Base-by-base conservation (phyloP, 306 rosid species). In the Lotus japonicus region DNA sequence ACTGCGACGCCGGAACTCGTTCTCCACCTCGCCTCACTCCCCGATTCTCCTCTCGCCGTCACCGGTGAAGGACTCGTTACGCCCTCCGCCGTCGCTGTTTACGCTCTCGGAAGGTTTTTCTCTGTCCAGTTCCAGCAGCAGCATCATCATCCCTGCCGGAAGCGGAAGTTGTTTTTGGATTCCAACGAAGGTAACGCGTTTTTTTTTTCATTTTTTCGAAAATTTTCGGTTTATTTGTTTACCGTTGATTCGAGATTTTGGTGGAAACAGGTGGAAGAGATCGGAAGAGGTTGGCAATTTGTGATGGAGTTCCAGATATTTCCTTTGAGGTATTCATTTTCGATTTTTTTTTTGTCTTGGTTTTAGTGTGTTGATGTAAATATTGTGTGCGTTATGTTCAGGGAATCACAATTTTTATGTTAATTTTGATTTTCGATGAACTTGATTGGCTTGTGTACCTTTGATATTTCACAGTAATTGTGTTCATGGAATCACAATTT, bases 41-140 rank as follows among this genome's bases (percentile, higher is more conserved):
- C 84, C 5, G 23, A 23, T 53, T 85, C 87, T 3, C 95, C 87
- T 43, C 74, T 69, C 46, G 18, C 39, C 11, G 33, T 88, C 11
- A 58, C 76, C 11, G 13, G 11, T 2, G 58, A 78, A 42, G 86
- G 84, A 4, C 48, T 70, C 7, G 65, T 83, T 1, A 68, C 33
- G 0, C 77, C 82, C 31, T 88, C 91, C 9, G 31, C 59, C 0
- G 21, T n/a, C 2, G 81, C 84, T 7, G 28, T 60, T 16, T 52
- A 15, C 4, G 76, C 81, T 48, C 21, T 83, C 7, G 71, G 57
- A 0, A 33, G 71, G 36, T 59, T 61, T 39, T 49, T 57, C 53
- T 60, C 60, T 0, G 9, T 64, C 21, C 46, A 6, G 0, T 33
- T 55, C 72, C 4, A 12, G 19, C 14, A n/a, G n/a, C n/a, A n/a